Evolutionary conservation across 176 grass and related monocot genomes (phyloP), one percentile per base, ranked within the genome.

Genomic region (Elaeis guineensis): DNA sequence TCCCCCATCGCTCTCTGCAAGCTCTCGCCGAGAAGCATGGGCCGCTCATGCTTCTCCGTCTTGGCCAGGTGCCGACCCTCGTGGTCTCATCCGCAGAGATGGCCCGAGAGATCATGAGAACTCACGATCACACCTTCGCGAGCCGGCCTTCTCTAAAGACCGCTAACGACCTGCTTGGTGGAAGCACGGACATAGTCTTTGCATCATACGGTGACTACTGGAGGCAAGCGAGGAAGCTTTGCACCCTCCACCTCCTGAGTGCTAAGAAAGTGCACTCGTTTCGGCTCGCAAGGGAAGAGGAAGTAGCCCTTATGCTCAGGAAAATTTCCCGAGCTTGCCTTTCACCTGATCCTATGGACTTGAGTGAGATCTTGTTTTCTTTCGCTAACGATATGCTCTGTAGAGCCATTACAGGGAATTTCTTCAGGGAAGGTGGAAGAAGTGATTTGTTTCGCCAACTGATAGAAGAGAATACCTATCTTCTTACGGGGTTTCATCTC

Each of bases 41-140:
- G 0, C 55, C 54, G 16, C 19, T 70, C 67, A 50, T 70, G 55
- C 55, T 24, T 35, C 32, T 70, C 30, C 54, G 25, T 55, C 55
- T 70, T 16, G 67, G 67, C 16, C 53, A 51, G 21, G 21, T 70
- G 16, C 55, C 55, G 19, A 28, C 67, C 67, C 55, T 70, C 35
- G 55, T 70, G 19, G 67, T 58, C 20, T 70, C 67, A 32, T 70
- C 67, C 1, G 20, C 55, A 2, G 67, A 29, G 20, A 5, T 15
- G 3, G 67, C 67, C 32, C 28, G 16, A 30, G 67, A 70, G 18
- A 16, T 59, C 32, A 55, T 71, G 28, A 59, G 50, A 55, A 59
- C 68, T 21, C 68, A 71, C 21, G 68, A 71, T n/a, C 49, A 74
- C 22, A 21, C 48, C 17, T 68, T 69, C 22, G 57, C 54, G 16